Conservation (phyloP, 1,284 basidiomycete genomes). For the Salmacisia buchloeana region DNA sequence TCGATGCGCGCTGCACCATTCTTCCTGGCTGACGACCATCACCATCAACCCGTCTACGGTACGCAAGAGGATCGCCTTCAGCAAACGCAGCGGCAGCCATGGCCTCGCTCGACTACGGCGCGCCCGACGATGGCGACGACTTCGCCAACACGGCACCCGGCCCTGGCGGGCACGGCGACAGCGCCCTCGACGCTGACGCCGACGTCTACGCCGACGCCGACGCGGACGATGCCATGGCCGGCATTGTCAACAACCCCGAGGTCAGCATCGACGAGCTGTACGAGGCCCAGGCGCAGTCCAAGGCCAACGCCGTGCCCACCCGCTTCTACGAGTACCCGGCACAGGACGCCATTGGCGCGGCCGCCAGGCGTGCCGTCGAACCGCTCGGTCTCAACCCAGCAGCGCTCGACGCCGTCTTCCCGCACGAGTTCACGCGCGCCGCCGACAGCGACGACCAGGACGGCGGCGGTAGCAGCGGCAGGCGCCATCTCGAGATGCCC, state of each 20-base stretch:
- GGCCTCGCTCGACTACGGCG: constrained; percentile 18
- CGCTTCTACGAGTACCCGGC: constrained; percentile 31
- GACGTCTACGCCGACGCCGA: constrained; percentile 3
- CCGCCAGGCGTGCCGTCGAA: constrained; percentile 24
- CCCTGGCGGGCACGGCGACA: background rate
- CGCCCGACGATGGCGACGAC: constrained; percentile 7
- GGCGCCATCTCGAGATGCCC: constrained; percentile 1
- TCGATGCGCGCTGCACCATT: background rate
- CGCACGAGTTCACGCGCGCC: constrained; percentile 13
- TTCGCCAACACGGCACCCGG: background rate
- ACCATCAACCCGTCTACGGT: no score
- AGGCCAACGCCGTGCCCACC: background rate
- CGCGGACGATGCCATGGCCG: constrained; percentile 7
- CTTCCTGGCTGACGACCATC: background rate
- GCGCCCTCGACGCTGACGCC: background rate
- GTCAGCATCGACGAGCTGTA: background rate
- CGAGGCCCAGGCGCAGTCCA: constrained; percentile 7
- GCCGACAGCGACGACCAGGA: constrained; percentile 15
- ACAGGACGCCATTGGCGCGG: constrained; percentile 30
- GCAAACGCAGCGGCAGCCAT: no score
- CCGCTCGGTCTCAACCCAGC: constrained; percentile 11
- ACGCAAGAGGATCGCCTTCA: no score
- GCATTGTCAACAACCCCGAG: background rate
- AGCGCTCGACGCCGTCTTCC: constrained; percentile 6
- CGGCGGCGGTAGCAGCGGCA: no score